Evolutionary conservation across 2,329 filamentous ascomycete genomes (phyloP).

Genomic region (Acarospora socialis): DNA sequence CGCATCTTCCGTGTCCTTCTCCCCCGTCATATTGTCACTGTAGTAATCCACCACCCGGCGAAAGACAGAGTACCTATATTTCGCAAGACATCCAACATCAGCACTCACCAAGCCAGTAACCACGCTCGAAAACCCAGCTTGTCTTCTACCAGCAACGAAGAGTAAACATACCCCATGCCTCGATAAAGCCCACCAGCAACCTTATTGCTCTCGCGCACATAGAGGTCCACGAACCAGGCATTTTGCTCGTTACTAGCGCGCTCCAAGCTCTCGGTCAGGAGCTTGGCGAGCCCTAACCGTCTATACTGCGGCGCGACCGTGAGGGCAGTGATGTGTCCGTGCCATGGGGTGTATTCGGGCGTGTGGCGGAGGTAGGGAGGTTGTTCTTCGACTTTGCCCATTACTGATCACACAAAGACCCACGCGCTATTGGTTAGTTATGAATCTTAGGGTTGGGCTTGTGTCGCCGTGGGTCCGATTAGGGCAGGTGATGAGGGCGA

Average conservation of each 20-base stretch:
- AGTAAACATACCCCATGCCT: slow-evolving; percentile 54
- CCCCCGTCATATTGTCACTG: slow-evolving; percentile 60
- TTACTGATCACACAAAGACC: too few relatives aligned
- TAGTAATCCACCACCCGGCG: slow-evolving; percentile 86
- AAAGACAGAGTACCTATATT: slow-evolving; percentile 60
- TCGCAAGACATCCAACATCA: too few relatives aligned
- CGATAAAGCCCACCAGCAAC: slow-evolving; percentile 81
- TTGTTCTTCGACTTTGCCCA: slow-evolving; percentile 90
- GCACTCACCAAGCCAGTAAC: not conserved
- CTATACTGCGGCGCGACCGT: slow-evolving; percentile 81
- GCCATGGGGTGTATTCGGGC: slow-evolving; percentile 94
- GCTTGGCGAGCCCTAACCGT: slow-evolving; percentile 72
- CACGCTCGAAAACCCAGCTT: not conserved
- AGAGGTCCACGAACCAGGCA: slow-evolving; percentile 91
- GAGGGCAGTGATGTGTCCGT: slow-evolving; percentile 91
- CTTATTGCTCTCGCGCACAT: slow-evolving; percentile 77
- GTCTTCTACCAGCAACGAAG: not conserved
- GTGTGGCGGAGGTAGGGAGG: slow-evolving; percentile 60
- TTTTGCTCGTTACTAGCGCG: slow-evolving; percentile 66
- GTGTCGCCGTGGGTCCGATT: too few relatives aligned
- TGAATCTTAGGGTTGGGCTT: not conserved
- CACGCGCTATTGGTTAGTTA: too few relatives aligned
- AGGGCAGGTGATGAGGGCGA: slow-evolving; percentile 1
- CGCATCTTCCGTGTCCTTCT: slow-evolving; percentile 59
- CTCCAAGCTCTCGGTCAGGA: slow-evolving; percentile 69